These are phyloP conservation scores for Cutaneotrichosporon arboriforme DNA, from an alignment of 1,284 basidiomycete genomes.

Conservation along the genomic window DNA sequence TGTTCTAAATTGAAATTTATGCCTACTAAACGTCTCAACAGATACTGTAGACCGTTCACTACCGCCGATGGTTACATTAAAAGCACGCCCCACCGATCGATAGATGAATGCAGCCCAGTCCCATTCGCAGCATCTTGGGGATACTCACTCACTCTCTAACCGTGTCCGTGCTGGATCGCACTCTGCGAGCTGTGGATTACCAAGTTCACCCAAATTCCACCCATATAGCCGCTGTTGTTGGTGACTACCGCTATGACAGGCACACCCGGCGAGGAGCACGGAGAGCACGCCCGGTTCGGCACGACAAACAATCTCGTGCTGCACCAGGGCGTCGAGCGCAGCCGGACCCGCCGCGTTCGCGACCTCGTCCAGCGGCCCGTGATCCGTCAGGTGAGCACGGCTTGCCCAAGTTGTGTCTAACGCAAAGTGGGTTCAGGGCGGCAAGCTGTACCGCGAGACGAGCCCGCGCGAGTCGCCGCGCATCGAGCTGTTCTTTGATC, in stretches of 20 bases:
- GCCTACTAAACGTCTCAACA: too few relatives aligned
- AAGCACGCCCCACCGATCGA: too few relatives aligned
- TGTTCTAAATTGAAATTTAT: too few relatives aligned
- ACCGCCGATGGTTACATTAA: too few relatives aligned
- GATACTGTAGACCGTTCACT: too few relatives aligned
- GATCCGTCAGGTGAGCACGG: constrained; percentile 28
- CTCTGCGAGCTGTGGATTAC: too few relatives aligned
- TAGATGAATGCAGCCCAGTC: too few relatives aligned
- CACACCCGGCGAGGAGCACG: background rate
- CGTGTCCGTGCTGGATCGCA: too few relatives aligned
- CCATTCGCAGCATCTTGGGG: too few relatives aligned
- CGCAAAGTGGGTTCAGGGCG: constrained; percentile 17
- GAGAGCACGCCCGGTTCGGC: background rate
- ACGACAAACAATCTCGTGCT: background rate
- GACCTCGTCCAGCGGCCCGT: constrained; percentile 24
- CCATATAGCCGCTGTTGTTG: too few relatives aligned
- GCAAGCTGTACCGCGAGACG: constrained; percentile 30
- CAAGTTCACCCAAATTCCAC: too few relatives aligned
- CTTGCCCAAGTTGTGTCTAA: background rate
- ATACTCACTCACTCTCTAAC: too few relatives aligned
- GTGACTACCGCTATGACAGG: background rate
- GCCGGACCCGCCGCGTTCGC: constrained; percentile 12
- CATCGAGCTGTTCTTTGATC: constrained; percentile 49
- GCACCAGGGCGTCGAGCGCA: constrained; percentile 7
- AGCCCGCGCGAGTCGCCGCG: constrained; percentile 26